These are phyloP conservation scores for Phytophthora hybrid DNA, from an alignment of 352 stramenopile species.

Conservation along the genomic window DNA sequence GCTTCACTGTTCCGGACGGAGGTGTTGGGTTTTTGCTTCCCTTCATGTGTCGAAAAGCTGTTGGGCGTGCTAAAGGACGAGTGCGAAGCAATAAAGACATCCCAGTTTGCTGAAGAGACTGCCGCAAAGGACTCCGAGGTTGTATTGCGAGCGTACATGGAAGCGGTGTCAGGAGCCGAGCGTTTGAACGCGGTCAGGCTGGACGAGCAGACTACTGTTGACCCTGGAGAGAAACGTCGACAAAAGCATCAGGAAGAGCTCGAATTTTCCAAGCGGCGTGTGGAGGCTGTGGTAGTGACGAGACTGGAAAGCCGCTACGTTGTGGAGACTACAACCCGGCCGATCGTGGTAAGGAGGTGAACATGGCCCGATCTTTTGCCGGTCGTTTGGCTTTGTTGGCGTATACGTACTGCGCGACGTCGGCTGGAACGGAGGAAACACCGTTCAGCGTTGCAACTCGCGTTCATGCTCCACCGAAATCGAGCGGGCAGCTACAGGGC, in stretches of 20 bases:
- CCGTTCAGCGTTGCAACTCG: slow-evolving; percentile 12
- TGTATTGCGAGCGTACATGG: slow-evolving; percentile 52
- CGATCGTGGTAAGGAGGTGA: slow-evolving; percentile 27
- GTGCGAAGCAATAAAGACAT: slow-evolving; percentile 21
- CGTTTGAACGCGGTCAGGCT: slow-evolving; percentile 71
- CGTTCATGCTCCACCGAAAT: slow-evolving; percentile 25
- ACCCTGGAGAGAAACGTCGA: slow-evolving; percentile 30
- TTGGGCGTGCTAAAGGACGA: slow-evolving; percentile 53
- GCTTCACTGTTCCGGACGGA: slow-evolving; percentile 51
- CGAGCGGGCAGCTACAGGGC: slow-evolving; percentile 13
- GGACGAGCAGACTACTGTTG: slow-evolving; percentile 26
- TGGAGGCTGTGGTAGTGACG: slow-evolving; percentile 45
- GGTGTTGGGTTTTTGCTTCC: slow-evolving; percentile 67
- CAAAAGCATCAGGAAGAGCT: slow-evolving; percentile 59
- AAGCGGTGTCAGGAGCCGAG: slow-evolving; percentile 50
- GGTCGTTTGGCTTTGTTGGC: slow-evolving; percentile 1
- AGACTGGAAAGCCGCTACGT: slow-evolving; percentile 36
- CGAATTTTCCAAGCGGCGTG: slow-evolving; percentile 69
- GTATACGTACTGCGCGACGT: slow-evolving; percentile 2
- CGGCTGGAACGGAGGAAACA: slow-evolving; percentile 28
- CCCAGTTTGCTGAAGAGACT: slow-evolving; percentile 8
- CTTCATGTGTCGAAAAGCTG: slow-evolving; percentile 44
- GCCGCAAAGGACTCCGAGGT: slow-evolving; percentile 12
- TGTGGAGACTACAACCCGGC: slow-evolving; percentile 35
- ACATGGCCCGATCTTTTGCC: slow-evolving; percentile 18